Conservation (phyloP, 306 rosid species). For the Astragalus membranaceus region DNA sequence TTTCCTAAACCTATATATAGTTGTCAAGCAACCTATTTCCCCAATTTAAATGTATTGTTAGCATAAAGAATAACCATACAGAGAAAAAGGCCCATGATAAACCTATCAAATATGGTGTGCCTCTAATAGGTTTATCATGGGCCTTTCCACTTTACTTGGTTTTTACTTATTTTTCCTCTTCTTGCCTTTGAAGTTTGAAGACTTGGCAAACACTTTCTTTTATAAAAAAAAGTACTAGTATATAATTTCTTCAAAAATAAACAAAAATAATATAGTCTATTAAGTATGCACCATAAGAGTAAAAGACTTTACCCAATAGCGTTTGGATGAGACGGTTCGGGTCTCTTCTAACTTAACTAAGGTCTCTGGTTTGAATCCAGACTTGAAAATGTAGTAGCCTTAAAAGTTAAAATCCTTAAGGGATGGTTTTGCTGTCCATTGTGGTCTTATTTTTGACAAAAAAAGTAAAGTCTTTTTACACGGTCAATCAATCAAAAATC, state of each 20-base stretch:
- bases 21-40: background rate
- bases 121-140: background rate
- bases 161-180: constrained; percentile 4
- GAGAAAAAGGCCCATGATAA: too few species aligned
- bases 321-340: too few species aligned
- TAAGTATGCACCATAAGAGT: too few species aligned
- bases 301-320: too few species aligned
- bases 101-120: background rate
- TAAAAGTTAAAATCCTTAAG: too few species aligned
- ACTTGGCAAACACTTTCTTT: background rate
- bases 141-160: constrained; percentile 4
- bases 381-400: too few species aligned
- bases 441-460: too few species aligned
- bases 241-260: background rate
- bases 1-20: background rate
- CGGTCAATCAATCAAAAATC: too few species aligned
- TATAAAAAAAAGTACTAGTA: background rate
- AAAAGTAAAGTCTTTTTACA: too few species aligned
- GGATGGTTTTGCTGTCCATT: too few species aligned
- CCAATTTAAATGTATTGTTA: background rate
- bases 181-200: constrained; percentile 3
- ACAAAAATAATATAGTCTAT: background rate
- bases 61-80: background rate
- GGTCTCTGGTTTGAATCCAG: too few species aligned
- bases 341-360: too few species aligned